These are phyloP conservation scores for Fusarium sp. DNA, from an alignment of 2,329 filamentous ascomycete genomes.

Conservation along the genomic window DNA sequence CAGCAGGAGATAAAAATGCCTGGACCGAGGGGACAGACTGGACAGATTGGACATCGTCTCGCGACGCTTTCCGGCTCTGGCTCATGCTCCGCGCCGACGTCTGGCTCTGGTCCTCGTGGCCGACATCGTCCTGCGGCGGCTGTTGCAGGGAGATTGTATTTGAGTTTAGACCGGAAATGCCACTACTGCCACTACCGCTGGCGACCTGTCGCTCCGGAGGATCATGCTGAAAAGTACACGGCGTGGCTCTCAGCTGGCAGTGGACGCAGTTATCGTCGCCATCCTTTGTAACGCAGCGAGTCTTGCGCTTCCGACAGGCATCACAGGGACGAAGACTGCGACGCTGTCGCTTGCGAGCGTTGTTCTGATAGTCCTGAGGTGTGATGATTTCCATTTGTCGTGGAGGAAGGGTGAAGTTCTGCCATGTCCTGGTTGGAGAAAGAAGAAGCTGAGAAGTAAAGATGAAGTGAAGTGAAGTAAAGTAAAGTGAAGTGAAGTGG, in stretches of 20 bases:
- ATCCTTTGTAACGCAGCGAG: constrained; percentile 46
- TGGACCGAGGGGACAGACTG: constrained; percentile 37
- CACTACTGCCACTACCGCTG: constrained; percentile 19
- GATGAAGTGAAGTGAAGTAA: neutral
- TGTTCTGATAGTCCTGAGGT: constrained; percentile 45
- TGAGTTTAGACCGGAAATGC: neutral
- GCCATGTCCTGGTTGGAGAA: constrained; percentile 2
- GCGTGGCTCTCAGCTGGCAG: constrained; percentile 41
- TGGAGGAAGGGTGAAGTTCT: neutral
- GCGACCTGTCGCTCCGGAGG: constrained; percentile 41
- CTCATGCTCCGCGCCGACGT: constrained; percentile 18
- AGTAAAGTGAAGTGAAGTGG: neutral
- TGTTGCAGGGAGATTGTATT: neutral
- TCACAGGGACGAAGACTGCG: constrained; percentile 46
- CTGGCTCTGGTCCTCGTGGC: constrained; percentile 26
- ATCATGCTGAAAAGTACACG: constrained; percentile 45
- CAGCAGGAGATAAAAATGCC: constrained; percentile 39
- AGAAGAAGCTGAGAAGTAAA: neutral
- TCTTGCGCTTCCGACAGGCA: constrained; percentile 47
- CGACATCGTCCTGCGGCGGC: constrained; percentile 26
- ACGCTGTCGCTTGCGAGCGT: constrained; percentile 42
- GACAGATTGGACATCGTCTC: constrained; percentile 38
- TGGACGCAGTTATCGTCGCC: constrained; percentile 42
- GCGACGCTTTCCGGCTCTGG: constrained; percentile 36
- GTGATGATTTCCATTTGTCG: constrained; percentile 46